Percentiles rank a stretch among this genome's conserved stretches.
Evolutionary conservation across 805 yeast genomes (phyloP).

Genomic region (Ogataea ganodermae): DNA sequence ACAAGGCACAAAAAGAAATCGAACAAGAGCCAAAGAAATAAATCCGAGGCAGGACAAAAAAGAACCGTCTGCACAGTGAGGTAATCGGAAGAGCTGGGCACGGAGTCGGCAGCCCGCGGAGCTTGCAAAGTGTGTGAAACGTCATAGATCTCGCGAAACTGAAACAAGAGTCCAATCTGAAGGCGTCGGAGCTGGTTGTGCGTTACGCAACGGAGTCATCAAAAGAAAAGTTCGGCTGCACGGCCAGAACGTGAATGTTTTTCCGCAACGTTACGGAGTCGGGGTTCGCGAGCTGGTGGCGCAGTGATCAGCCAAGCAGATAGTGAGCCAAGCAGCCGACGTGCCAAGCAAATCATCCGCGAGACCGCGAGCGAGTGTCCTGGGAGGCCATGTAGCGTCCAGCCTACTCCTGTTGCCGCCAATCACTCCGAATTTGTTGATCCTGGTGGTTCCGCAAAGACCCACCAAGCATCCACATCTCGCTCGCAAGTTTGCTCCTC

Average conservation of each 20-base stretch:
- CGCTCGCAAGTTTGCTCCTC: too few relatives aligned
- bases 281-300: neutral
- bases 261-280: neutral
- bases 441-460: too few relatives aligned
- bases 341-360: too few relatives aligned
- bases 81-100: slow-evolving; percentile 3
- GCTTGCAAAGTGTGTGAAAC: neutral
- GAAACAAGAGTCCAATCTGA: neutral
- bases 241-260: neutral
- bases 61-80: slow-evolving; percentile 4
- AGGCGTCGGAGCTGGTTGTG: neutral
- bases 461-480: too few relatives aligned
- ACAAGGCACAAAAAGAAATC: neutral
- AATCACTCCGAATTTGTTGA: too few relatives aligned
- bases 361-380: too few relatives aligned
- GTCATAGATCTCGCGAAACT: neutral
- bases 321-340: too few relatives aligned
- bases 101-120: neutral
- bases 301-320: too few relatives aligned
- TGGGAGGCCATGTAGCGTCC: too few relatives aligned
- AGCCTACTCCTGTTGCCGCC: too few relatives aligned
- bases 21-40: neutral
- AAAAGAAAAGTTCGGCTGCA: neutral
- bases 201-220: neutral
- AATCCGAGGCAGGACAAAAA: slow-evolving; percentile 1